Conservation (phyloP, 2,329 filamentous ascomycete genomes). For the Paraphaeosphaeria sporulosa region DNA sequence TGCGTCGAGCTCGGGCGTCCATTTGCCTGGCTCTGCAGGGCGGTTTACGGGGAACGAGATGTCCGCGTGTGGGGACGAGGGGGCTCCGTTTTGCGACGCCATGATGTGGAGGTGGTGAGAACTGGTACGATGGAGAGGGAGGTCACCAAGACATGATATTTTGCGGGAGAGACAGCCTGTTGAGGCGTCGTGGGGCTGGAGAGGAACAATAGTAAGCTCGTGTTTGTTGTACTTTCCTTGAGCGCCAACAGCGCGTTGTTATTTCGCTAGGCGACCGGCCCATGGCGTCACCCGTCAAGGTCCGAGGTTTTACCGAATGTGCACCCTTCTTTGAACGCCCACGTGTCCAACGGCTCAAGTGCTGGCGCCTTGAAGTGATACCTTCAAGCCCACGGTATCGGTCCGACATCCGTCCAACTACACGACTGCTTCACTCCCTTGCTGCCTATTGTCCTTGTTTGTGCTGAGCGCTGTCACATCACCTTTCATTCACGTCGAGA, state of each 20-base stretch:
- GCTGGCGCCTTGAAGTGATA: no score
- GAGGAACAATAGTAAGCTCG: slow-evolving; percentile 26
- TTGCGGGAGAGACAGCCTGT: slow-evolving; percentile 8
- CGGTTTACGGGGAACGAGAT: slow-evolving; percentile 43
- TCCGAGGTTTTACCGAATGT: neutral
- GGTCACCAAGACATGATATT: slow-evolving; percentile 15
- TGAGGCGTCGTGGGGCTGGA: slow-evolving; percentile 5
- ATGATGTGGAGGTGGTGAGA: slow-evolving; percentile 2
- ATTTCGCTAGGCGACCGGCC: slow-evolving; percentile 6
- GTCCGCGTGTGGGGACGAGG: slow-evolving; percentile 30
- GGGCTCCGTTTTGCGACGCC: slow-evolving; percentile 24
- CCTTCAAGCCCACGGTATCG: neutral
- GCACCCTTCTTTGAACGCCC: no score
- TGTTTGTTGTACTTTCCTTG: slow-evolving; percentile 8
- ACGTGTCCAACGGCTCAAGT: no score
- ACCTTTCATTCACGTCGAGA: neutral
- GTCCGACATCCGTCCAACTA: neutral
- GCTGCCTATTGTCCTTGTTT: neutral
- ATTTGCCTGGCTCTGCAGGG: slow-evolving; percentile 29
- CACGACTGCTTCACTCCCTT: neutral
- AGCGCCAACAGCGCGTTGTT: slow-evolving; percentile 9
- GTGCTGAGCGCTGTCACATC: neutral
- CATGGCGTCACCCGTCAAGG: slow-evolving; percentile 8
- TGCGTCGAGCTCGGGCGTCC: slow-evolving; percentile 38
- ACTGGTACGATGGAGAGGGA: slow-evolving; percentile 1